phyloP scores from a whole-genome alignment of 1,284 basidiomycete genomes.

The Ceratobasidium sp. region DNA sequence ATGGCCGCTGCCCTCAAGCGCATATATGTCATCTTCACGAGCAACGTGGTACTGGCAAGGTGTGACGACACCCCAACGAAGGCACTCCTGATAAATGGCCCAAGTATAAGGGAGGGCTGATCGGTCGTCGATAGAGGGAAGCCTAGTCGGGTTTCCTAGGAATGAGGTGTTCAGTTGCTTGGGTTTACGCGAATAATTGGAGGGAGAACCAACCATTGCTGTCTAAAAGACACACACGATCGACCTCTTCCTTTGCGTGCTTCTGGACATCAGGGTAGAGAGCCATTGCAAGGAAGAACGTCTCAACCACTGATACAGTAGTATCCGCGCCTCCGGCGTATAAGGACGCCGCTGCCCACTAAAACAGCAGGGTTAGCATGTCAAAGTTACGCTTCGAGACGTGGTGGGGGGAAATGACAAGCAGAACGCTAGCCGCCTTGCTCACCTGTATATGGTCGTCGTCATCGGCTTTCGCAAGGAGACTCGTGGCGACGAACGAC shows the following conservation, averaged over 20 bases:
- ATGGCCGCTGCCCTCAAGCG: background rate
- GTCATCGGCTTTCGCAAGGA: conserved; percentile 15
- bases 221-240: conserved; percentile 51
- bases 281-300: conserved; percentile 55
- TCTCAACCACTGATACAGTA: conserved; percentile 49
- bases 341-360: conserved; percentile 42
- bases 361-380: background rate
- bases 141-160: conserved; percentile 11
- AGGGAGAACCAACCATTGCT: background rate
- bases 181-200: background rate
- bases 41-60: conserved; percentile 43
- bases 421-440: background rate
- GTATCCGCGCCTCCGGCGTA: conserved; percentile 50
- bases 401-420: background rate
- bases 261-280: conserved; percentile 57
- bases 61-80: conserved; percentile 40
- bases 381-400: background rate
- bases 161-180: background rate
- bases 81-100: conserved; percentile 42
- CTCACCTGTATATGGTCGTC: conserved; percentile 43
- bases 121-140: conserved; percentile 31
- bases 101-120: conserved; percentile 28
- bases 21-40: conserved; percentile 27
- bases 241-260: conserved; percentile 59
- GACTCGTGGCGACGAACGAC: conserved; percentile 32